Conservation (phyloP, 768 basidiomycete genomes). For the Lactarius hengduanensis region DNA sequence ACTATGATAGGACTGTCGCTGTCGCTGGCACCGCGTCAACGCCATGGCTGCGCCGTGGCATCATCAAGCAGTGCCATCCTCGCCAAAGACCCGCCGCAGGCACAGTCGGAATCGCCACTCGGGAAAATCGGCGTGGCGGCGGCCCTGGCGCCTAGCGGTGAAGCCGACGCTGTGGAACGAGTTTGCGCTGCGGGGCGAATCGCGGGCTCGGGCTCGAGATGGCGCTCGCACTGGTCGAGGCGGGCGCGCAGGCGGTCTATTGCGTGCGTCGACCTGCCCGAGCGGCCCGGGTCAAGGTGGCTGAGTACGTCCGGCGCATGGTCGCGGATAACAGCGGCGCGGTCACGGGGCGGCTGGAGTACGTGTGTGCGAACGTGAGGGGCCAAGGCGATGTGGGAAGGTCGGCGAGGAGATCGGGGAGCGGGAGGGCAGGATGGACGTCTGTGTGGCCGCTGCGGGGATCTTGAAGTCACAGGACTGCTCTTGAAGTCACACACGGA, state of each 20-base stretch:
- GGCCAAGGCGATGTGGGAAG: constrained; percentile 63
- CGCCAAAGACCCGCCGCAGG: neutral
- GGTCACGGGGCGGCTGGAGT: constrained; percentile 45
- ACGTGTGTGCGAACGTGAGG: constrained; percentile 62
- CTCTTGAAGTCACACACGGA: constrained; percentile 57
- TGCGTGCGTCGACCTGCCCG: constrained; percentile 66
- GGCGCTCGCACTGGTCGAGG: constrained; percentile 71
- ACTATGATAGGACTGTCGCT: neutral
- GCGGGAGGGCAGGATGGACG: constrained; percentile 67
- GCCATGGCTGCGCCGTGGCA: constrained; percentile 2
- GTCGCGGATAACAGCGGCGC: neutral
- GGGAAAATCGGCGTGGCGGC: constrained; percentile 64
- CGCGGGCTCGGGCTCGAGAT: constrained; percentile 78
- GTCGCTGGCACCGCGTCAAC: neutral
- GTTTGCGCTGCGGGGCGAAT: constrained; percentile 48
- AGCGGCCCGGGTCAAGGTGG: constrained; percentile 49
- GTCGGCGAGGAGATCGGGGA: constrained; percentile 58
- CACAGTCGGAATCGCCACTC: constrained; percentile 45
- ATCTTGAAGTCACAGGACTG: constrained; percentile 59
- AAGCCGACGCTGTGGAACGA: constrained; percentile 56
- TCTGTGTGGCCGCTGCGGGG: constrained; percentile 77
- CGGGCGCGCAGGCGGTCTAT: constrained; percentile 67
- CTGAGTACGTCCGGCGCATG: constrained; percentile 47
- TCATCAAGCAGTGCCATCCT: constrained; percentile 9
- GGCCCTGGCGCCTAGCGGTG: constrained; percentile 45